Evolutionary conservation across 2,329 filamentous ascomycete genomes (phyloP).

Genomic region (Cladosporium sp.): DNA sequence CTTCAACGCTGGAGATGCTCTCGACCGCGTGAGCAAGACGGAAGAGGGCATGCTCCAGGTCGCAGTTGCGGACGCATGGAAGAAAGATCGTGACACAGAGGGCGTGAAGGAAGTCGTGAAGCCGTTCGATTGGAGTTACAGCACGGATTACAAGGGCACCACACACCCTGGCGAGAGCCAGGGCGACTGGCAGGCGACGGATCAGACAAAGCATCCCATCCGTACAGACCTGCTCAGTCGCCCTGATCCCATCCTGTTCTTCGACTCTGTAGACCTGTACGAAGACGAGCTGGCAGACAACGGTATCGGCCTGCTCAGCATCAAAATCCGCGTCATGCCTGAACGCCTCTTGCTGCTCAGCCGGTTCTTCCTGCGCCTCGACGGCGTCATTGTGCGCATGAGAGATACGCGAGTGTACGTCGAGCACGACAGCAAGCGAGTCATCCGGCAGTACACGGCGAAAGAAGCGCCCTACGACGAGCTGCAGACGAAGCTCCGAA

Average conservation of each 20-base stretch:
- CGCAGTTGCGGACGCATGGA: slow-evolving; percentile 87
- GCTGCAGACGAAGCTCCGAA: slow-evolving; percentile 56
- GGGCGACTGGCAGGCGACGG: slow-evolving; percentile 24
- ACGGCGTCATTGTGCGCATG: slow-evolving; percentile 82
- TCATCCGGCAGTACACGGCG: slow-evolving; percentile 86
- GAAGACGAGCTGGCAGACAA: slow-evolving; percentile 98
- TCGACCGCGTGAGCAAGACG: slow-evolving; percentile 92
- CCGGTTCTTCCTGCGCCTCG: slow-evolving; percentile 87
- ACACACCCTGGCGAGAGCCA: slow-evolving; percentile 30
- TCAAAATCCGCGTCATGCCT: slow-evolving; percentile 91
- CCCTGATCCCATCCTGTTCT: slow-evolving; percentile 91
- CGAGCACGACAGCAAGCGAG: slow-evolving; percentile 73
- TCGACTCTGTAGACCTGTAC: slow-evolving; percentile 92
- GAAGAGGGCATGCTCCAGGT: slow-evolving; percentile 88
- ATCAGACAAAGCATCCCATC: slow-evolving; percentile 53
- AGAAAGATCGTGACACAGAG: slow-evolving; percentile 65
- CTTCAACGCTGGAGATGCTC: slow-evolving; percentile 82
- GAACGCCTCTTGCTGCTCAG: slow-evolving; percentile 77
- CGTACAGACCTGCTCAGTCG: slow-evolving; percentile 82
- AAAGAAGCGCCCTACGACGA: slow-evolving; percentile 77
- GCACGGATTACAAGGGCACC: slow-evolving; percentile 78
- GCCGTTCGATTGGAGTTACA: slow-evolving; percentile 98
- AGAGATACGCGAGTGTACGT: slow-evolving; percentile 89
- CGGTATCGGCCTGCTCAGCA: slow-evolving; percentile 83
- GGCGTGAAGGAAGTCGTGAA: slow-evolving; percentile 91